These are phyloP conservation scores for Pezicula rhizophila DNA, from an alignment of 2,329 filamentous ascomycete genomes.

Conservation along the genomic window DNA sequence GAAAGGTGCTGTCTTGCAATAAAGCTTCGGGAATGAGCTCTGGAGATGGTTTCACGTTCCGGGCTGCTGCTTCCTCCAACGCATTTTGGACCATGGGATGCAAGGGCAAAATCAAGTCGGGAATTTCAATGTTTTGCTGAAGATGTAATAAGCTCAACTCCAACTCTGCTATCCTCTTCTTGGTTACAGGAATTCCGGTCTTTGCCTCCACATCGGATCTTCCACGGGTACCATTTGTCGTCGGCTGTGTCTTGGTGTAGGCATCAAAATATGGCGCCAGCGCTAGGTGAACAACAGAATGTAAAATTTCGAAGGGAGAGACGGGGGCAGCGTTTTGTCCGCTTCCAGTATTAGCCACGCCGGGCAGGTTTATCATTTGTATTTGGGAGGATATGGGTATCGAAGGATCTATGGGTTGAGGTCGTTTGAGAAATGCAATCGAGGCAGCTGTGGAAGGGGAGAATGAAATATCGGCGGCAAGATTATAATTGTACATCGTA, in stretches of 20 bases:
- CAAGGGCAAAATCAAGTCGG: conserved; percentile 79
- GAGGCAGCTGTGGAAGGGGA: conserved; percentile 76
- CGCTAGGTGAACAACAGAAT: conserved; percentile 85
- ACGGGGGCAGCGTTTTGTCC: conserved; percentile 66
- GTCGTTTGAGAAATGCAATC: conserved; percentile 83
- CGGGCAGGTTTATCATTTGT: conserved; percentile 87
- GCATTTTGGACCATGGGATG: conserved; percentile 84
- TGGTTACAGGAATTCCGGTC: conserved; percentile 92
- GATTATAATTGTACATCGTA: conserved; percentile 65
- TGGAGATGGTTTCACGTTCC: conserved; percentile 63
- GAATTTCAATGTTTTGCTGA: conserved; percentile 97
- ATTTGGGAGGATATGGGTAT: conserved; percentile 82
- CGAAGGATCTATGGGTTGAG: conserved; percentile 77
- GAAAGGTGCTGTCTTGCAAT: conserved; percentile 83
- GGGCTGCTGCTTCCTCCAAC: conserved; percentile 68
- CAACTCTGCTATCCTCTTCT: conserved; percentile 93
- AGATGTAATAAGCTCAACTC: conserved; percentile 85
- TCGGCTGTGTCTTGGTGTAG: conserved; percentile 77
- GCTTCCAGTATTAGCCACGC: conserved; percentile 62
- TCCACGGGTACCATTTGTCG: conserved; percentile 57
- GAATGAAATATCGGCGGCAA: conserved; percentile 76
- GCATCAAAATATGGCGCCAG: conserved; percentile 96
- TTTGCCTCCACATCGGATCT: conserved; percentile 84
- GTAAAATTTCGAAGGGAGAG: conserved; percentile 87
- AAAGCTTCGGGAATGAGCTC: conserved; percentile 71